Conservation (phyloP, 2,329 filamentous ascomycete genomes). For the Sporothrix sp. region DNA sequence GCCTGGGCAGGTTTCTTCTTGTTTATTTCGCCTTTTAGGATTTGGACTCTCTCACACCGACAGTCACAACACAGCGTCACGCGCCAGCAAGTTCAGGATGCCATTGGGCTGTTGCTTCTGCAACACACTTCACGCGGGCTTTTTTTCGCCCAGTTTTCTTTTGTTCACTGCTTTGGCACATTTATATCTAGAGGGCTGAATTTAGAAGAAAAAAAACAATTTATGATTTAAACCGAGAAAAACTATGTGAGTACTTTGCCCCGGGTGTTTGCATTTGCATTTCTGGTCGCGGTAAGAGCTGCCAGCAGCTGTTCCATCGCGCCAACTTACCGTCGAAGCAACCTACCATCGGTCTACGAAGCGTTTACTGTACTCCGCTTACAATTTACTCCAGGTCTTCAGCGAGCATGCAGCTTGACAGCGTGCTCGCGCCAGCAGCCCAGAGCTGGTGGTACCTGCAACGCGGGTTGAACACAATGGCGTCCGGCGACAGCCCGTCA, state of each 20-base stretch:
- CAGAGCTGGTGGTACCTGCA: conserved; percentile 9
- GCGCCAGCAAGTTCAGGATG: too few relatives aligned
- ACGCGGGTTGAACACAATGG: conserved; percentile 1
- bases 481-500: too few relatives aligned
- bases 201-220: not conserved
- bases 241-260: not conserved
- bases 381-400: too few relatives aligned
- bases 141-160: not conserved
- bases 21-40: too few relatives aligned
- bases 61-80: too few relatives aligned
- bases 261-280: not conserved
- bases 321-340: too few relatives aligned
- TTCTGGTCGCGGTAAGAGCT: not conserved
- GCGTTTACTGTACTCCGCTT: too few relatives aligned
- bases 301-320: too few relatives aligned
- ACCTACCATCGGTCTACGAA: too few relatives aligned
- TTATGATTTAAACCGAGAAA: not conserved
- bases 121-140: not conserved
- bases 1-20: not conserved
- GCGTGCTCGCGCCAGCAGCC: conserved; percentile 7
- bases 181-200: conserved; percentile 1
- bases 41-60: too few relatives aligned
- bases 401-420: not conserved
- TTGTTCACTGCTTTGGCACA: conserved; percentile 3
- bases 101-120: not conserved